Percentiles rank a stretch among this genome's conserved stretches.
Evolutionary conservation across 2,329 filamentous ascomycete species (phyloP).

Genomic region (Clarireedia monteithiana): DNA sequence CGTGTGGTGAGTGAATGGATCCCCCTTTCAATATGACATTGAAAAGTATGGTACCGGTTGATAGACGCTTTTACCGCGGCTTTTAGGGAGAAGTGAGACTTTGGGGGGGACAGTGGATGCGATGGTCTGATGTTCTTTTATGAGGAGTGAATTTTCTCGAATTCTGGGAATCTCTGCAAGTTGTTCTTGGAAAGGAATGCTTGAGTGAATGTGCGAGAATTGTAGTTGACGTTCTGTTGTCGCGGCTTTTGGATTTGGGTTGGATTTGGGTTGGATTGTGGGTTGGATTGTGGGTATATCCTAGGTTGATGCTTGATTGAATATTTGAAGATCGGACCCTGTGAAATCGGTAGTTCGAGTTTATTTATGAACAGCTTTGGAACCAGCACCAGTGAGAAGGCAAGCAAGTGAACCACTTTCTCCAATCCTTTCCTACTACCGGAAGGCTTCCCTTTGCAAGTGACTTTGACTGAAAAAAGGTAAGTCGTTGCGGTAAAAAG

Average conservation of each 20-base stretch:
- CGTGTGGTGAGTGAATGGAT: background rate
- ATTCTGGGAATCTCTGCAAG: background rate
- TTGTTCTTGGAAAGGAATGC: background rate
- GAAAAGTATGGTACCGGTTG: background rate
- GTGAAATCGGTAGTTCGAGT: background rate
- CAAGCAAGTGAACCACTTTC: conserved; percentile 4
- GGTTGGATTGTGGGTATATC: background rate
- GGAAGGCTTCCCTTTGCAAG: background rate
- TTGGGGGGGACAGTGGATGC: background rate
- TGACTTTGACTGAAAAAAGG: too few relatives aligned
- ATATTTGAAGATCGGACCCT: conserved; percentile 7
- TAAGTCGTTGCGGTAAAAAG: background rate
- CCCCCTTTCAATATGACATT: conserved; percentile 9
- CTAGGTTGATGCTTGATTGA: conserved; percentile 7
- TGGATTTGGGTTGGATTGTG: background rate
- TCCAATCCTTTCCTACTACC: background rate
- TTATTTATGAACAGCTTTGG: too few relatives aligned
- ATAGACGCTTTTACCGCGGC: conserved; percentile 6
- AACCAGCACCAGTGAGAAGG: background rate
- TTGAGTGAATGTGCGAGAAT: background rate
- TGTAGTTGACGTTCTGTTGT: background rate
- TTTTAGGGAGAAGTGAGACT: conserved; percentile 1
- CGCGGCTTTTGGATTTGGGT: background rate
- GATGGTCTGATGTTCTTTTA: background rate
- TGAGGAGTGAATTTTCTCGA: background rate